These are phyloP conservation scores for Nicotiana rustica DNA, from an alignment of 305 asterid species.

Conservation along the genomic window DNA sequence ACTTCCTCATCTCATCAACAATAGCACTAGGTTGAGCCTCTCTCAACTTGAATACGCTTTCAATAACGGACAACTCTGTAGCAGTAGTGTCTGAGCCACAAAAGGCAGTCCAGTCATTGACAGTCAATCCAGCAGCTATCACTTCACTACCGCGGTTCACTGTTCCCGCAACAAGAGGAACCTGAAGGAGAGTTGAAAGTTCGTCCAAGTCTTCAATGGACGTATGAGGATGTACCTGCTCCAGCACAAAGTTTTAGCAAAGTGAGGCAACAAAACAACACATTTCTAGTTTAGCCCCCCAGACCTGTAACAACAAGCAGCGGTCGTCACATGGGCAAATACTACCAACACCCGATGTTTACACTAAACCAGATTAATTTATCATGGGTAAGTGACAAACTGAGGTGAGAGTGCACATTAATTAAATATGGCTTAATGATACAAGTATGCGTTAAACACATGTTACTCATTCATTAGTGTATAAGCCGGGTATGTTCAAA, in stretches of 20 bases:
- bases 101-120: conserved; percentile 93
- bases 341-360: not conserved
- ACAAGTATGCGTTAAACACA: not conserved
- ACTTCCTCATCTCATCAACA: conserved; percentile 88
- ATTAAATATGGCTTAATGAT: not conserved
- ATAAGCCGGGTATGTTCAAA: not conserved
- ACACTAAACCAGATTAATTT: not conserved
- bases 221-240: conserved; percentile 90
- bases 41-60: conserved; percentile 85
- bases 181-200: conserved; percentile 90
- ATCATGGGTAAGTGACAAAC: not conserved
- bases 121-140: conserved; percentile 77
- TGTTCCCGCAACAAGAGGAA: conserved; percentile 89
- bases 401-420: not conserved
- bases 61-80: conserved; percentile 82
- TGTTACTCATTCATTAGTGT: not conserved
- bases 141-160: conserved; percentile 95
- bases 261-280: not conserved
- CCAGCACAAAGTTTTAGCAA: not conserved
- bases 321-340: conserved; percentile 8
- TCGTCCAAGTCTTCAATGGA: conserved; percentile 90
- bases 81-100: conserved; percentile 97
- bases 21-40: conserved; percentile 83
- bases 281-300: not conserved
- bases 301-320: not conserved